Percentiles rank a stretch among this genome's conserved stretches.
Evolutionary conservation across 805 yeast species (phyloP).

Genomic region (Suhomyces sp.): DNA sequence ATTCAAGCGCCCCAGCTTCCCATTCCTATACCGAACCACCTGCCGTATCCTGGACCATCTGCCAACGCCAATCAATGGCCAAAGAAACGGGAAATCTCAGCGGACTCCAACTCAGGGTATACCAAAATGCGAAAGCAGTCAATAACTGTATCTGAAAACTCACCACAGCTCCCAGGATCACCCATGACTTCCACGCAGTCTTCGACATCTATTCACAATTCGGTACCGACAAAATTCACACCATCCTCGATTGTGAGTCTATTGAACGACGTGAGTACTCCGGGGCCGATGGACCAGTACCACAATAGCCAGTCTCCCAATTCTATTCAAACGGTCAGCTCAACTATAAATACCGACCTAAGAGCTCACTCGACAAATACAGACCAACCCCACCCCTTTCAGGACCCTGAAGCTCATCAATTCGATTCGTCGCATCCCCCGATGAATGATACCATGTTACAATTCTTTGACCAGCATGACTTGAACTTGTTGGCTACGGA

Average conservation of each 20-base stretch:
- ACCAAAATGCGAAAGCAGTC: no score
- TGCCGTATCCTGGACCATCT: no score
- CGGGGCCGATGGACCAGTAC: conserved; percentile 1
- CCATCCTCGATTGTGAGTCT: conserved; percentile 11
- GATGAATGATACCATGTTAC: no score
- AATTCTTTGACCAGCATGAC: conserved; percentile 27
- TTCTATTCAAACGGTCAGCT: conserved; percentile 2
- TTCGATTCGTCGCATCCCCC: conserved; percentile 1
- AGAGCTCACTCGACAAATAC: no score
- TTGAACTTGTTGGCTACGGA: conserved; percentile 38
- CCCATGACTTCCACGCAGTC: not conserved
- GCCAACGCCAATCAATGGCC: no score
- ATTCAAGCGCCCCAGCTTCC: no score
- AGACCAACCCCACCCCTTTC: no score
- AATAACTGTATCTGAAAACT: not conserved
- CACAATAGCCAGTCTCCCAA: conserved; percentile 6
- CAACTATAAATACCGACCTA: not conserved
- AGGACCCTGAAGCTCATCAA: not conserved
- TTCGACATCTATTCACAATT: not conserved
- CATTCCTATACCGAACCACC: no score
- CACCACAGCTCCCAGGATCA: not conserved
- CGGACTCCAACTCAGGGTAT: no score
- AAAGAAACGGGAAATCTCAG: no score
- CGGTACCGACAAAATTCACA: conserved; percentile 4
- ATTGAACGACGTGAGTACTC: conserved; percentile 9